These are phyloP conservation scores for Polyporus arcularius DNA, from an alignment of 768 basidiomycete species.

Conservation along the genomic window DNA sequence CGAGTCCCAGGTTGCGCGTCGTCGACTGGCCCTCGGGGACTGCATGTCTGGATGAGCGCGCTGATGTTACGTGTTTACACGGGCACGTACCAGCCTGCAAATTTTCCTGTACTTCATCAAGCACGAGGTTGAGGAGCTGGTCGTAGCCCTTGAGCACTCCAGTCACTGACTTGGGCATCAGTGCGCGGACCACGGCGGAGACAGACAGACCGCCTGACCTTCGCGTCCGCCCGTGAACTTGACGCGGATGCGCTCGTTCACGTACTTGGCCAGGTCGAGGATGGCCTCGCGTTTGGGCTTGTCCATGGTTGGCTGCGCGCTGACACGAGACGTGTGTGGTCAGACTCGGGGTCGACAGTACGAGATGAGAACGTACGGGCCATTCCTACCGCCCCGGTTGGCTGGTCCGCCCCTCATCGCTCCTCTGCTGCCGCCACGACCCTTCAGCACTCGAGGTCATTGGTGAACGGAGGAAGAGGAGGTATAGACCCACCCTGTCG, in stretches of 20 bases:
- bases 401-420: slow-evolving; percentile 44
- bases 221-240: slow-evolving; percentile 99
- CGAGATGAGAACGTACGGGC: slow-evolving; percentile 13
- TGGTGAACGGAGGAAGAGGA: slow-evolving; percentile 11
- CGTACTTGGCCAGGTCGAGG: slow-evolving; percentile 92
- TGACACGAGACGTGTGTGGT: slow-evolving; percentile 36
- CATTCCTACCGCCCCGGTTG: slow-evolving; percentile 44
- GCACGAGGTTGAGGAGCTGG: slow-evolving; percentile 93
- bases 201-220: slow-evolving; percentile 46
- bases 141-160: slow-evolving; percentile 96
- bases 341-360: not conserved
- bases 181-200: not conserved
- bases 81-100: slow-evolving; percentile 43
- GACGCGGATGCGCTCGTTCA: slow-evolving; percentile 88
- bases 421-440: slow-evolving; percentile 57
- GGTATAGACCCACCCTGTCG: slow-evolving; percentile 54
- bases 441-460: slow-evolving; percentile 40
- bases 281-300: slow-evolving; percentile 93
- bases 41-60: slow-evolving; percentile 13
- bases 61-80: slow-evolving; percentile 30
- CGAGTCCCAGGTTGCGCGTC: slow-evolving; percentile 74
- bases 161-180: slow-evolving; percentile 55
- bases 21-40: slow-evolving; percentile 64
- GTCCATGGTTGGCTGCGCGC: slow-evolving; percentile 54
- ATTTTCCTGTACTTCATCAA: slow-evolving; percentile 93